phyloP scores from a whole-genome alignment of 139 green algal species.

The Picochlorum sp. region DNA sequence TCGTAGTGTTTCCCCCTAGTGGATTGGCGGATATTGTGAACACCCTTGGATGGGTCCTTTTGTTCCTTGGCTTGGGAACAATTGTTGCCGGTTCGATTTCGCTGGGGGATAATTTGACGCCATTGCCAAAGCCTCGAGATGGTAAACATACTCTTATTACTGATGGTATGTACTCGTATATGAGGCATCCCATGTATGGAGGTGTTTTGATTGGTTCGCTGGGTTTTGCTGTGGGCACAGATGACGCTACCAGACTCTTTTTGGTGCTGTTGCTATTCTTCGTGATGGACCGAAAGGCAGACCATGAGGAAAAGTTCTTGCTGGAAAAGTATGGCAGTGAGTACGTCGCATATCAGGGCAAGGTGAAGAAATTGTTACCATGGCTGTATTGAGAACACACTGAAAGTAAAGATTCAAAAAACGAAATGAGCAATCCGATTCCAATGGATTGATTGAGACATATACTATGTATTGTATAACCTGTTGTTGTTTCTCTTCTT shows the following conservation, averaged over 20 bases:
- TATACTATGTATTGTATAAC: too few species aligned
- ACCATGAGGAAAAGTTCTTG: background rate
- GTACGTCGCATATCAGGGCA: background rate
- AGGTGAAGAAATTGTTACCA: conserved; percentile 11
- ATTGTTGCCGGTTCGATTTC: conserved; percentile 2
- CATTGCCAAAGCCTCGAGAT: conserved; percentile 10
- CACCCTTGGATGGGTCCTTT: background rate
- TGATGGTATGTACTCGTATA: background rate
- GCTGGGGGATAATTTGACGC: conserved; percentile 8
- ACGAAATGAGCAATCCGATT: too few species aligned
- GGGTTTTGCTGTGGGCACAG: conserved; percentile 5
- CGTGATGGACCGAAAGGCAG: conserved; percentile 2
- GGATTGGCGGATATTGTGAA: conserved; percentile 10
- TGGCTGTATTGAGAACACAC: conserved; percentile 9
- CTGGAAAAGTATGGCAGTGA: conserved; percentile 8
- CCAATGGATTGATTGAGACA: too few species aligned
- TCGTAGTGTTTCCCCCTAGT: conserved; percentile 6
- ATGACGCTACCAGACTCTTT: background rate
- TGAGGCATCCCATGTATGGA: conserved; percentile 12
- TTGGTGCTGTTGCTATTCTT: conserved; percentile 3
- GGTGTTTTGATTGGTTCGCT: conserved; percentile 1
- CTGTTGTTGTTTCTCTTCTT: too few species aligned
- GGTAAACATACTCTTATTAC: conserved; percentile 8
- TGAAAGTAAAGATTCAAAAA: background rate
- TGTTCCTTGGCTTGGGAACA: background rate